Base-by-base conservation (phyloP, 2,329 filamentous ascomycete genomes). In the Ophioceras dolichostomum region DNA sequence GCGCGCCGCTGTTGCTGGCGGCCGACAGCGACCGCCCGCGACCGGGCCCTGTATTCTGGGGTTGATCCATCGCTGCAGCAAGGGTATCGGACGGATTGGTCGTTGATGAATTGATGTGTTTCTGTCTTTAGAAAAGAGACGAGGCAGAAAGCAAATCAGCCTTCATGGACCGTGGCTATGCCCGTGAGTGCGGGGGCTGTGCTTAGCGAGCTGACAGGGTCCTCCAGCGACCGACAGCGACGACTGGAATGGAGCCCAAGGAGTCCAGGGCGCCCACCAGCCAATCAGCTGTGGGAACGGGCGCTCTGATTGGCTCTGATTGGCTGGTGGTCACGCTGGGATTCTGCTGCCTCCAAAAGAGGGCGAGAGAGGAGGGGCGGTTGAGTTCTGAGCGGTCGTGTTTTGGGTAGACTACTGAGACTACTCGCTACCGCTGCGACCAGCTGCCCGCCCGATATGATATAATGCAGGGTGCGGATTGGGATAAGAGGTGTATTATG, bases 21-120 rank as follows among this genome's bases (percentile, higher is more conserved):
- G 65, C 64, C 51, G 77, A 79, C 47, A 69, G 72, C 48, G 76
- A 79, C 53, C 75, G 74, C 54, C 73, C 73, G 55, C 71, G 64
- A 46, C 54, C 50, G 56, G 49, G 49, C 53, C 49, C 50, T 58
- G 28, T 13, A 5, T 37, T 52, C 45, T 69, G 66, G 27, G 17
- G 24, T 56, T 67, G 62, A 61, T 74, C 69, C 68, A 73, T 72
- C 32, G 32, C 32, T 18, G 17, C 10, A n/a, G 17, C 32, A 32
- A 32, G 14, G 16, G 29, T 17, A 32, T 12, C 22, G 7, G 22
- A 8, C 22, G 22, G 22, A 26, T 26, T 26, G 22, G 22, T 26
- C 22, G 22, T 26, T 19, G 31, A 33, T 33, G 31, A 19, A 33
- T 33, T 20, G 31, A 34, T 33, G 41, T 53, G 54, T 51, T 56